Evolutionary conservation across 73 alveolate genomes (phyloP), one percentile per base, ranked within the genome.

Genomic region (Paramecium bursaria): DNA sequence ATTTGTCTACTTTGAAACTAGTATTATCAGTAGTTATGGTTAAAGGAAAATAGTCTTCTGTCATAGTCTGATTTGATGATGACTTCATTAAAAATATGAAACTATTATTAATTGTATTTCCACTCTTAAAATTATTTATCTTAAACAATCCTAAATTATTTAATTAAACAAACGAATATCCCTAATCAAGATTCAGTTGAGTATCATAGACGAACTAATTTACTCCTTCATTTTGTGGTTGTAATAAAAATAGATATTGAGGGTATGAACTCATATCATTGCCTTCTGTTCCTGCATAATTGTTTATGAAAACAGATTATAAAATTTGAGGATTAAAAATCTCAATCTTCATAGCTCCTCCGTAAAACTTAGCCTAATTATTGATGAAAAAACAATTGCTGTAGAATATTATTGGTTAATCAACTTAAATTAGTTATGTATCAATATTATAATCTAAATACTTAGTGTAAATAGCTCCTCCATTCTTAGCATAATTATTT

Each of bases 271-370:
- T 35, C 0, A 14, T 67, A 3, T 67, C 19, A 19, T 19, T 47
- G 3, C 82, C 82, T 35, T 67, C 82, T 15, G 44, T 39, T 30
- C 11, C 49, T 13, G 82, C 82, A 9, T 26, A 6, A 15, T 31
- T 67, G 1, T 42, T 15, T 0, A 1, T 15, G 44, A 67, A 67
- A 17, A 3, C 44, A 14, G 47, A 9, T 2, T 67, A 9, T 21
- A 39, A 48, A 26, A 39, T 21, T 2, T 15, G 44, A 7, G 82
- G 82, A 31, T 42, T 21, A 5, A 33, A 67, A 15, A 67, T 47
- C 17, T 30, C 27, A 10, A 47, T 42, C 39, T 67, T 67, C 44
- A 67, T 21, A 19, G 82, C 82, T 35, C 82, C 82, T 35, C 82
- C 82, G 44, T 67, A 67, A 39, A 39, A 25, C 0, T 42, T 7